These are phyloP conservation scores for Botrytis elliptica DNA, from an alignment of 2,329 filamentous ascomycete genomes.

Conservation along the genomic window DNA sequence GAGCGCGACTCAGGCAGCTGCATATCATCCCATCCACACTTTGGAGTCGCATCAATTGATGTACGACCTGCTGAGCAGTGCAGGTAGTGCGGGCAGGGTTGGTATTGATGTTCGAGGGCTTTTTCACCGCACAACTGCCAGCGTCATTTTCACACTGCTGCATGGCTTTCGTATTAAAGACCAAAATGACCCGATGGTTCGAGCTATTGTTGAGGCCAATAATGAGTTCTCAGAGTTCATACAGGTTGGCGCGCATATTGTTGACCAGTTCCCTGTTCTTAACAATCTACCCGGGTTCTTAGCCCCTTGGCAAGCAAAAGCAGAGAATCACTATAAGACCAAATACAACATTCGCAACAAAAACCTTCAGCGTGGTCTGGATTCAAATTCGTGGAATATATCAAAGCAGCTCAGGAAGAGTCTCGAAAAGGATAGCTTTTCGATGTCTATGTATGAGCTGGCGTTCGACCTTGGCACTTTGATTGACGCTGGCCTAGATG, in stretches of 20 bases:
- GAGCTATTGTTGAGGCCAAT: conserved; percentile 8
- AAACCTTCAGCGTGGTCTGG: conserved; percentile 11
- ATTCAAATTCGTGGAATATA: conserved; percentile 12
- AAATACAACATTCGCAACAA: conserved; percentile 7
- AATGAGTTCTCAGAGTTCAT: conserved; percentile 13
- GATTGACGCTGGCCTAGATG: conserved; percentile 11
- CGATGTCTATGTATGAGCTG: conserved; percentile 7
- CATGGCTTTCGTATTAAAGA: conserved; percentile 15
- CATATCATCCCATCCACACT: conserved; percentile 5
- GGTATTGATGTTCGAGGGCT: background rate
- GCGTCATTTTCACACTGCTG: conserved; percentile 4
- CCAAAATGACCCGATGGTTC: conserved; percentile 1
- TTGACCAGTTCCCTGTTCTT: conserved; percentile 9
- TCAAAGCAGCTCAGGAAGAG: conserved; percentile 7
- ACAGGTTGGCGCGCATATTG: conserved; percentile 4
- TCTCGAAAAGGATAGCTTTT: conserved; percentile 8
- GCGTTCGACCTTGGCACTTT: conserved; percentile 12
- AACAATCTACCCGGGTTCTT: conserved; percentile 12
- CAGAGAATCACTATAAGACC: conserved; percentile 14
- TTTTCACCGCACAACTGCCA: conserved; percentile 9
- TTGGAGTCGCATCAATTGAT: conserved; percentile 15
- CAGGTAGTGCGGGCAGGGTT: background rate
- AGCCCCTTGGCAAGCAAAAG: conserved; percentile 14
- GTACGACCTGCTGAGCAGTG: conserved; percentile 1
- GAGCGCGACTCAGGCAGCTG: conserved; percentile 4